phyloP scores from a whole-genome alignment of 192 early-diverging fungal species.

The Obelidium mucronatum region DNA sequence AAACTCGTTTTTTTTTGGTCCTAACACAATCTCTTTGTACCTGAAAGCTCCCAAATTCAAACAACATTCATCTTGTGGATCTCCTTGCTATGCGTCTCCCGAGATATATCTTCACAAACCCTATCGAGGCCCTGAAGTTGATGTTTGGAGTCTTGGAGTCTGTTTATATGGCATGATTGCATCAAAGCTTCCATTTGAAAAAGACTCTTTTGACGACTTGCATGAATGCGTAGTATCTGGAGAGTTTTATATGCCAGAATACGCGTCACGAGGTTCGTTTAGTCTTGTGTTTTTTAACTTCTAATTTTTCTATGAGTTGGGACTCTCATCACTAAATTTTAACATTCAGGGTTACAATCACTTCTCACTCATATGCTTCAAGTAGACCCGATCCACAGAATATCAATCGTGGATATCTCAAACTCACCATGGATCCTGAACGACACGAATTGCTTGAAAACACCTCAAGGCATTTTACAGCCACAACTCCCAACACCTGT shows the following conservation, averaged over 20 bases:
- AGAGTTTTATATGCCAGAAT: slow-evolving; percentile 34
- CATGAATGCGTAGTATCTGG: slow-evolving; percentile 24
- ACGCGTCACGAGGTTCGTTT: slow-evolving; percentile 33
- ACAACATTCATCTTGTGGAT: slow-evolving; percentile 48
- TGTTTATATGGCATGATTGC: slow-evolving; percentile 47
- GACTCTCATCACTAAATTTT: neutral
- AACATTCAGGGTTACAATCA: slow-evolving; percentile 15
- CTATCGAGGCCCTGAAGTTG: slow-evolving; percentile 38
- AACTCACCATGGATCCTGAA: slow-evolving; percentile 9
- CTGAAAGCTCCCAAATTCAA: slow-evolving; percentile 26
- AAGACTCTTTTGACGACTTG: slow-evolving; percentile 28
- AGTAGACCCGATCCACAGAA: slow-evolving; percentile 29
- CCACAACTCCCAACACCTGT: slow-evolving; percentile 1
- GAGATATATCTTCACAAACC: slow-evolving; percentile 39
- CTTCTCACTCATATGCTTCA: slow-evolving; percentile 34
- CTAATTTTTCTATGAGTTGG: neutral
- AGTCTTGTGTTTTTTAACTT: neutral
- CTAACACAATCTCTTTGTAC: neutral
- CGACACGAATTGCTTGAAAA: neutral
- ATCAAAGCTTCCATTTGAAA: slow-evolving; percentile 48
- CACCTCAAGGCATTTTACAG: neutral
- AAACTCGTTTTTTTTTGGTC: neutral
- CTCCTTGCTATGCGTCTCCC: slow-evolving; percentile 53
- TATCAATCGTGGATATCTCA: neutral
- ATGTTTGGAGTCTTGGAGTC: slow-evolving; percentile 48